A percentile compares a stretch with the other conserved stretches of the same genome.
These are phyloP conservation scores for Balansia obtecta DNA, from an alignment of 2,329 filamentous ascomycete genomes.

Conservation along the genomic window DNA sequence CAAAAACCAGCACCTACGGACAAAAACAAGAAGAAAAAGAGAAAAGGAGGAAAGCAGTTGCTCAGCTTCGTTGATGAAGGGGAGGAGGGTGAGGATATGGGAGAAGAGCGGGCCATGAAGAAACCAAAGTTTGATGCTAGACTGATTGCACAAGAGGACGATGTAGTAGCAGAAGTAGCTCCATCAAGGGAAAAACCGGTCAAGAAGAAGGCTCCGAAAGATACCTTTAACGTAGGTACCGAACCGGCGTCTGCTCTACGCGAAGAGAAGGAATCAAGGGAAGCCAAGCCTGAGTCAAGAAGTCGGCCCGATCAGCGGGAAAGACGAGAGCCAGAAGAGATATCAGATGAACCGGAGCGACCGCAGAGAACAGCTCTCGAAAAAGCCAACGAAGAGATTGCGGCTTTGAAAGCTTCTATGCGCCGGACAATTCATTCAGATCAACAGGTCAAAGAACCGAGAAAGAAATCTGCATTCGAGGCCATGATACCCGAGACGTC, in stretches of 20 bases:
- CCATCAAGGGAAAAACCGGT: conserved; percentile 12
- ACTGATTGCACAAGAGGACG: conserved; percentile 48
- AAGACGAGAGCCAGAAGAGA: conserved; percentile 10
- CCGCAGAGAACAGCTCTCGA: conserved; percentile 44
- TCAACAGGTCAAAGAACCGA: conserved; percentile 34
- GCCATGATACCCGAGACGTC: conserved; percentile 63
- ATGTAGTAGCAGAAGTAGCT: conserved; percentile 16
- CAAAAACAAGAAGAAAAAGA: conserved; percentile 54
- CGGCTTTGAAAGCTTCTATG: conserved; percentile 71
- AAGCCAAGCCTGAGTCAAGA: background rate
- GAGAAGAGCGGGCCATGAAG: conserved; percentile 47
- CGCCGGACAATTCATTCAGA: conserved; percentile 45
- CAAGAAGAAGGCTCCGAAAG: conserved; percentile 19
- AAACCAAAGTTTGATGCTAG: conserved; percentile 71
- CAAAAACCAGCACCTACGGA: conserved; percentile 23
- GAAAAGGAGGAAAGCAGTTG: conserved; percentile 63
- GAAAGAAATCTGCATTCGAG: conserved; percentile 56
- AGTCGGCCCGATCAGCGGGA: background rate
- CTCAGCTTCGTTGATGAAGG: conserved; percentile 69
- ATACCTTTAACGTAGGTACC: conserved; percentile 16
- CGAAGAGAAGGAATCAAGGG: background rate
- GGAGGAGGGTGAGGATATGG: conserved; percentile 35
- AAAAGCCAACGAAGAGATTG: conserved; percentile 67
- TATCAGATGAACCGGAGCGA: conserved; percentile 16
- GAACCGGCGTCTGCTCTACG: background rate